Conservation (phyloP, 257 asterid genomes). For the Jasminum sambac region DNA sequence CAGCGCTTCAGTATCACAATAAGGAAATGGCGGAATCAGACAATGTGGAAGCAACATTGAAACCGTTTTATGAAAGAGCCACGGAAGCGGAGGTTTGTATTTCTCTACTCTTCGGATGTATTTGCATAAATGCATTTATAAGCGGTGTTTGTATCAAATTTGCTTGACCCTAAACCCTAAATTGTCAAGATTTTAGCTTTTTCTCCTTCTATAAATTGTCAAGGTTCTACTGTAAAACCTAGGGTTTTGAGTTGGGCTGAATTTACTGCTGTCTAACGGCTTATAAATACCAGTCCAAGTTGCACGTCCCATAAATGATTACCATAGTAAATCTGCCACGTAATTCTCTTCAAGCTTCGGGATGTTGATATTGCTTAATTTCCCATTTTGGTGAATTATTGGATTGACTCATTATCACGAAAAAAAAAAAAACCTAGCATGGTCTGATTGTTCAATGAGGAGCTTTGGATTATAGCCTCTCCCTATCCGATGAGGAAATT, state of each 20-base stretch:
- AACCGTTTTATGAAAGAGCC: constrained; percentile 74
- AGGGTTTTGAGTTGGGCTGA: not conserved
- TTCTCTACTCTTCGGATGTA: not conserved
- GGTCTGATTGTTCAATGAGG: too few species aligned
- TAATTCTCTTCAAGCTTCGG: too few species aligned
- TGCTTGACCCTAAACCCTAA: not conserved
- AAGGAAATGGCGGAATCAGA: constrained; percentile 39
- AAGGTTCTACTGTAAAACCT: not conserved
- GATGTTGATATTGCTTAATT: not conserved
- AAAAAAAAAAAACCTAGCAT: too few species aligned
- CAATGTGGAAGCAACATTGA: constrained; percentile 48
- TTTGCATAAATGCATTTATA: not conserved
- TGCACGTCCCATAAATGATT: not conserved
- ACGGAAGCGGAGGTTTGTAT: constrained; percentile 73
- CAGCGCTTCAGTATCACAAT: not conserved
- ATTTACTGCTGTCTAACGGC: not conserved
- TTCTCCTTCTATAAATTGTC: not conserved
- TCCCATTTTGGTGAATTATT: not conserved
- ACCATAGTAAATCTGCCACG: not conserved
- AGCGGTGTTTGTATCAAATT: not conserved
- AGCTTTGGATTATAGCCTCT: too few species aligned
- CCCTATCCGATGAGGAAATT: too few species aligned
- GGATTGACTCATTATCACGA: not conserved
- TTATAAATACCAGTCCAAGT: not conserved
- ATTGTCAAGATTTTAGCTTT: not conserved